A percentile compares a stretch with the other conserved stretches of the same genome.
Conservation (phyloP, 768 basidiomycete genomes). For the Mycena sanguinolenta region DNA sequence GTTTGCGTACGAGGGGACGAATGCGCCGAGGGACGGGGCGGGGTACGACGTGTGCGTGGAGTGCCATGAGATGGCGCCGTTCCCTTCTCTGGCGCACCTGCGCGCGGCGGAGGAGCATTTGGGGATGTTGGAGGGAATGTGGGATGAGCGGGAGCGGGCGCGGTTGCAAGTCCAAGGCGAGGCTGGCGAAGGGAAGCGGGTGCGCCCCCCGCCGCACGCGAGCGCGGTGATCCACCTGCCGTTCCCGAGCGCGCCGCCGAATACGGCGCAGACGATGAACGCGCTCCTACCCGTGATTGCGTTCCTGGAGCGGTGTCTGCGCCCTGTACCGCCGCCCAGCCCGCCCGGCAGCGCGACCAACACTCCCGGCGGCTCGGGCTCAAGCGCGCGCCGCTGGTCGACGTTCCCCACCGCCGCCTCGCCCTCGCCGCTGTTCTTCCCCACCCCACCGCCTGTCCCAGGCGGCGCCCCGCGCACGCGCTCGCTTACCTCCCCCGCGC, state of each 20-base stretch:
- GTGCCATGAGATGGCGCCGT: slow-evolving; percentile 85
- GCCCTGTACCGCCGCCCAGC: slow-evolving; percentile 53
- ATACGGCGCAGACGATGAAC: slow-evolving; percentile 65
- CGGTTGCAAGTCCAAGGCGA: background rate
- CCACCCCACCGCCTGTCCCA: slow-evolving; percentile 24
- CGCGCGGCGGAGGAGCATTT: slow-evolving; percentile 85
- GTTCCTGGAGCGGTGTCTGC: slow-evolving; percentile 77
- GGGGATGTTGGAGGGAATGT: slow-evolving; percentile 72
- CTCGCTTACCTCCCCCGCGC: slow-evolving; percentile 39
- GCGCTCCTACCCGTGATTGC: slow-evolving; percentile 73
- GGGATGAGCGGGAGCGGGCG: slow-evolving; percentile 59
- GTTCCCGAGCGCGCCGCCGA: slow-evolving; percentile 78
- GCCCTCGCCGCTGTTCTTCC: slow-evolving; percentile 31
- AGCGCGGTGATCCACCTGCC: slow-evolving; percentile 80
- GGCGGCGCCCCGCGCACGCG: slow-evolving; percentile 30
- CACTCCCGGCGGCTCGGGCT: background rate
- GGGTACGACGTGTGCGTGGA: slow-evolving; percentile 92
- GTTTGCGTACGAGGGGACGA: slow-evolving; percentile 57
- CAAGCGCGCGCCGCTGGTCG: slow-evolving; percentile 28
- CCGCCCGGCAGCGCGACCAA: background rate
- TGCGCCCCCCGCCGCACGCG: slow-evolving; percentile 78
- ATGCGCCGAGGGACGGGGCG: slow-evolving; percentile 62
- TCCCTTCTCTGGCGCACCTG: slow-evolving; percentile 76
- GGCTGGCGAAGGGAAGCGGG: slow-evolving; percentile 31
- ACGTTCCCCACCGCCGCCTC: slow-evolving; percentile 42